A percentile compares a stretch with the other conserved stretches of the same genome.
These are phyloP conservation scores for Hirsutella rhossiliensis DNA, from an alignment of 2,329 filamentous ascomycete genomes.

Conservation along the genomic window DNA sequence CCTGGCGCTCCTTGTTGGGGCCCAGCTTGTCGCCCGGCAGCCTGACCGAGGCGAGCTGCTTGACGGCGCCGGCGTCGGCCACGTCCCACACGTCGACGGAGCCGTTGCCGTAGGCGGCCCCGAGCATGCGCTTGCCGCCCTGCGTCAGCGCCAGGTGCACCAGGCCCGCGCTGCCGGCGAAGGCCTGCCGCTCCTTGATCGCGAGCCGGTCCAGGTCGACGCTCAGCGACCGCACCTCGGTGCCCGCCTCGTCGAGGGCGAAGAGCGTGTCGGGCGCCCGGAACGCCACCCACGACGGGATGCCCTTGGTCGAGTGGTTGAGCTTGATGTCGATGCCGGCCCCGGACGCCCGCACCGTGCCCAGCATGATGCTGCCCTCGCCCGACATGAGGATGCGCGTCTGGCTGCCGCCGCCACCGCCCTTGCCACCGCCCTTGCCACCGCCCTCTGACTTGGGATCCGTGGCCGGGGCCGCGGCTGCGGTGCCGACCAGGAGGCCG, in stretches of 20 bases:
- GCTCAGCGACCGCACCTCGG: slow-evolving; percentile 25
- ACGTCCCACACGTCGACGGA: slow-evolving; percentile 34
- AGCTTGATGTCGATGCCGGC: not conserved
- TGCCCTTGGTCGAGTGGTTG: slow-evolving; percentile 9
- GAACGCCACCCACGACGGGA: slow-evolving; percentile 35
- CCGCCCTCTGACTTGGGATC: too few species aligned
- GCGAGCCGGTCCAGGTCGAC: slow-evolving; percentile 20
- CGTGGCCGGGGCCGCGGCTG: too few species aligned
- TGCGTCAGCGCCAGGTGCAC: slow-evolving; percentile 35
- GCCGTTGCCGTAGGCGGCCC: slow-evolving; percentile 27
- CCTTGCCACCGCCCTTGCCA: too few species aligned
- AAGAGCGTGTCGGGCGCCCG: slow-evolving; percentile 27
- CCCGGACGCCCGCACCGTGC: not conserved
- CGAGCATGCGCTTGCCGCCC: slow-evolving; percentile 31
- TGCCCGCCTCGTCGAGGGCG: slow-evolving; percentile 34
- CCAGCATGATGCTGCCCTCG: slow-evolving; percentile 13
- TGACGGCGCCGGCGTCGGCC: slow-evolving; percentile 17
- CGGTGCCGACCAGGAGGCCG: too few species aligned
- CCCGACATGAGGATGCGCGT: slow-evolving; percentile 12
- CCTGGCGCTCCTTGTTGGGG: slow-evolving; percentile 20
- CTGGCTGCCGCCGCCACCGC: not conserved
- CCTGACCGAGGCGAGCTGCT: slow-evolving; percentile 25
- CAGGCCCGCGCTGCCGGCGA: slow-evolving; percentile 27
- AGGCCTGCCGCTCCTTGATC: slow-evolving; percentile 11
- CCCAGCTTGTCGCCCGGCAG: slow-evolving; percentile 20